Evolutionary conservation across 73 alveolate genomes (phyloP), one percentile per base, ranked within the genome.

Genomic region (Halteria grandinella): DNA sequence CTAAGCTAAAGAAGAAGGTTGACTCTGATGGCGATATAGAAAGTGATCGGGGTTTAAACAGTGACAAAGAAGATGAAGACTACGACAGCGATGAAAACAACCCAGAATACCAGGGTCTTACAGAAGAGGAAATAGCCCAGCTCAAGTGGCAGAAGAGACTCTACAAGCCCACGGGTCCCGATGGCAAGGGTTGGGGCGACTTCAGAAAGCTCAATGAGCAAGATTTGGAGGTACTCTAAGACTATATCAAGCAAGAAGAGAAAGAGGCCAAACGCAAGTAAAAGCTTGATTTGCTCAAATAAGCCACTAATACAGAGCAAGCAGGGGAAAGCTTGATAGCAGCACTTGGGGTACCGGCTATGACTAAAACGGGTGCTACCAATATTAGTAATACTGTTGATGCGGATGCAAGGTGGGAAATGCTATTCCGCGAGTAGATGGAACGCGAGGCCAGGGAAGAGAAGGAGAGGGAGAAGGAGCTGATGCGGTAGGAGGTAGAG

Each of bases 131-230:
- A 44, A 64, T 44, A 10, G 79, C 63, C 4, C 40, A 44, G 25
- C 23, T 8, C 5, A 44, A 64, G 33, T 41, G 79, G 63, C 64
- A 44, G 53, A 87, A 90, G 71, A 84, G 69, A 25, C 87, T 93
- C 27, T 95, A 95, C 79, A 93, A 91, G 48, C 98, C 98, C 28
- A 73, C 98, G 24, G 99, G 99, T 5, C 99, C 99, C 45, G 99
- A 96, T 75, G 99, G 99, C 3, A 94, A 91, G 72, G 99, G 99
- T 7, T 96, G 99, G 98, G 99, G 99, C n/a, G 93, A 89, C 60
- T 95, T 92, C 79, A 89, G 98, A 66, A 53, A 82, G 24, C 71
- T 94, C 23, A 90, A 84, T 57, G 91, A 92, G 59, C 95, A 90
- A 55, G 98, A 92, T 79, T 50, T 60, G 44, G 48, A 62, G 39